Evolutionary conservation across 2,329 filamentous ascomycete genomes (phyloP).

Genomic region (Leptodontidium sp.): DNA sequence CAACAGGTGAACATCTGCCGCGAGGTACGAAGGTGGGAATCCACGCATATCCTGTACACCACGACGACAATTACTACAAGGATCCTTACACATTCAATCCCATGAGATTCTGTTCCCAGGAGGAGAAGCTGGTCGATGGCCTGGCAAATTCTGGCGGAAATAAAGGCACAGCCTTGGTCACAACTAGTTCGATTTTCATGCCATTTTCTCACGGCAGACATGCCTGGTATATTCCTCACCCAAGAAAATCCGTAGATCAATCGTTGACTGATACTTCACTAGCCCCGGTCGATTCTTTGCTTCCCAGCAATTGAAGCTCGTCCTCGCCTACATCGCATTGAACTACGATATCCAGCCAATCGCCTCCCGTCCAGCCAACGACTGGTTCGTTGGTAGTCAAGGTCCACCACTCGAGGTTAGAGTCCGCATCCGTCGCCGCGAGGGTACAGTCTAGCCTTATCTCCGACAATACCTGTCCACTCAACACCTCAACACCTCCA

Average conservation of each 20-base stretch:
- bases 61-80: conserved; percentile 35
- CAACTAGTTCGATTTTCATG: conserved; percentile 39
- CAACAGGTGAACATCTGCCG: conserved; percentile 47
- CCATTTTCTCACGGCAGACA: conserved; percentile 46
- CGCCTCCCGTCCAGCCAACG: conserved; percentile 44
- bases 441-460: conserved; percentile 24
- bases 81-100: conserved; percentile 33
- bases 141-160: conserved; percentile 4
- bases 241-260: too few species aligned
- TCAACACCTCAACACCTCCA: not conserved
- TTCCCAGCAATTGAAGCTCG: conserved; percentile 39
- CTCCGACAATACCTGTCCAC: not conserved
- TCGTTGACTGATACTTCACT: conserved; percentile 31
- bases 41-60: conserved; percentile 36
- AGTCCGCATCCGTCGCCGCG: conserved; percentile 41
- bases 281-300: conserved; percentile 42
- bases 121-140: not conserved
- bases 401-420: conserved; percentile 45
- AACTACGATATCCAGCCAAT: conserved; percentile 41
- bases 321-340: conserved; percentile 40
- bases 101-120: conserved; percentile 31
- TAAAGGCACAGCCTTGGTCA: conserved; percentile 40
- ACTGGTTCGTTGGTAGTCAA: conserved; percentile 45
- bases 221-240: conserved; percentile 40
- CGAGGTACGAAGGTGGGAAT: conserved; percentile 49